Evolutionary conservation across 352 stramenopile species (phyloP), one percentile per base, ranked within the genome.

Genomic region (Phytopythium vexans): DNA sequence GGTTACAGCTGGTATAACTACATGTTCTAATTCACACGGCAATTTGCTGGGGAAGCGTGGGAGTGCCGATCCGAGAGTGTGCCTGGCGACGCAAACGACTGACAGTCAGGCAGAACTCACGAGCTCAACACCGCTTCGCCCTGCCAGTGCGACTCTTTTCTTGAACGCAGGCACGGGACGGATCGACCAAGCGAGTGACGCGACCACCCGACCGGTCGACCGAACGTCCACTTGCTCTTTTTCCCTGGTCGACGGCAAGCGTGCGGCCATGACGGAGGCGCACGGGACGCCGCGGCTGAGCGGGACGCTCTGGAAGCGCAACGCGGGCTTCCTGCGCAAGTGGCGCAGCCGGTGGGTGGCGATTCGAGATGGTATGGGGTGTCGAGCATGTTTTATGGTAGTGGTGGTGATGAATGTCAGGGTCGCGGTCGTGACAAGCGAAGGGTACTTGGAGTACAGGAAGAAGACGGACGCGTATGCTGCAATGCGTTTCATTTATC

Each of bases 381-480:
- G 37, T 15, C 33, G 9, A 35, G 16, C 15, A 42, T 27, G 52
- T 15, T 16, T 15, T 10, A 42, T 3, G n/a, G 32, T 58, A n/a
- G 16, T 60, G 34, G 37, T 15, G 12, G 57, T 41, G 1, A 6
- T 46, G 36, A n/a, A n/a, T 31, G n/a, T 2, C 12, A 86, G 74
- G 53, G 39, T 62, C 8, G 74, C 72, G 49, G 46, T 74, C 3
- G 71, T 92, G 39, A 86, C 82, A 39, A 53, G 60, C 15, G 78
- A 89, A n/a, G 82, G 78, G 0, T 79, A 82, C 68, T 54, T 92
- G 46, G 54, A 64, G 33, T 92, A 89, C 54, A 83, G 77, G 59
- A 92, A 88, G 70, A 86, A 85, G 54, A 54, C 52, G 9, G 67
- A 83, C 54, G 65, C 56, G 66, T 82, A 36, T 16, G 35, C 41